Evolutionary conservation across 2,329 filamentous ascomycete species (phyloP).

Genomic region (Fusarium protoensiforme): DNA sequence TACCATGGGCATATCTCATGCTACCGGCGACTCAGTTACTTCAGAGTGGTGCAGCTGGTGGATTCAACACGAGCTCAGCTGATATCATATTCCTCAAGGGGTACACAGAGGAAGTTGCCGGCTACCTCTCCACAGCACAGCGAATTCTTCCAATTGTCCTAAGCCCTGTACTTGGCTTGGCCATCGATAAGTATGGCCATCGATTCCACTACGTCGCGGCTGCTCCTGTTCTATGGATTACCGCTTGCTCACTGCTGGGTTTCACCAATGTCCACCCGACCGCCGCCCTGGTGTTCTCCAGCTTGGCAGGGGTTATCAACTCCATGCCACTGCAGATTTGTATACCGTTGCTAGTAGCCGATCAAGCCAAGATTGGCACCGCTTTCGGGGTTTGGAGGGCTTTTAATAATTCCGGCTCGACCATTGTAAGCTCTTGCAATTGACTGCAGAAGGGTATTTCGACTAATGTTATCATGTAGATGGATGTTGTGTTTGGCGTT

Average conservation of each 20-base stretch:
- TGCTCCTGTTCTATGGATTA: slow-evolving; percentile 35
- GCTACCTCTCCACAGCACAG: slow-evolving; percentile 35
- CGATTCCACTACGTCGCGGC: slow-evolving; percentile 38
- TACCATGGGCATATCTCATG: slow-evolving; percentile 39
- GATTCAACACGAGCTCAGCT: slow-evolving; percentile 31
- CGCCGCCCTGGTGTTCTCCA: slow-evolving; percentile 29
- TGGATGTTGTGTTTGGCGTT: slow-evolving; percentile 38
- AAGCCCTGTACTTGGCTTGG: slow-evolving; percentile 26
- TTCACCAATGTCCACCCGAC: slow-evolving; percentile 35
- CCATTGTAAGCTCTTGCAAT: slow-evolving; percentile 25
- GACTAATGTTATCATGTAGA: slow-evolving; percentile 10
- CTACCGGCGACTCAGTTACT: slow-evolving; percentile 35
- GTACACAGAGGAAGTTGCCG: slow-evolving; percentile 34
- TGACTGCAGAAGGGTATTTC: neutral
- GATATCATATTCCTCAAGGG: slow-evolving; percentile 40
- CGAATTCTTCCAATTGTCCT: slow-evolving; percentile 32
- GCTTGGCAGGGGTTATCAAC: slow-evolving; percentile 35
- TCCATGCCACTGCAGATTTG: slow-evolving; percentile 37
- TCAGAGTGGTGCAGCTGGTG: slow-evolving; percentile 34
- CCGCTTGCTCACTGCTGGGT: slow-evolving; percentile 32
- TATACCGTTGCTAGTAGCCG: slow-evolving; percentile 37
- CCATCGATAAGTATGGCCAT: slow-evolving; percentile 37
- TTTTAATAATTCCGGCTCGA: slow-evolving; percentile 38
- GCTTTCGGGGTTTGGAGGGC: slow-evolving; percentile 38
- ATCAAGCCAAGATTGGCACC: slow-evolving; percentile 38